phyloP scores from a whole-genome alignment of 805 yeast species.

The Phaffomyces thermotolerans region DNA sequence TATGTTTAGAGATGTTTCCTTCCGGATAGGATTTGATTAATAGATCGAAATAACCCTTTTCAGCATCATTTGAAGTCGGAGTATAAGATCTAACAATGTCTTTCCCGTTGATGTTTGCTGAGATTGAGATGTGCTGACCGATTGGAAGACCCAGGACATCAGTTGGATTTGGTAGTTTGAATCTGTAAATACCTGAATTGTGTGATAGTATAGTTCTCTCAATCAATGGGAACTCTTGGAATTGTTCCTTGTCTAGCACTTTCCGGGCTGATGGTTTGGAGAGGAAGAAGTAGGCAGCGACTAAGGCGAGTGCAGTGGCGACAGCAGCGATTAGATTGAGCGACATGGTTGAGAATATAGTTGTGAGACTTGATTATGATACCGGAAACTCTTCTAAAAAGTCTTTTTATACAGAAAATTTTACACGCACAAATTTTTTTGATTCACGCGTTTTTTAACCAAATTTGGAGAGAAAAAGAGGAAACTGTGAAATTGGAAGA shows the following conservation, averaged over 20 bases:
- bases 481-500: too few species aligned
- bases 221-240: constrained; percentile 73
- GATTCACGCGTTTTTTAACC: too few species aligned
- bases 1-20: constrained; percentile 75
- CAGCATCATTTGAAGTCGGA: constrained; percentile 76
- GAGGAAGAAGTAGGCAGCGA: constrained; percentile 8
- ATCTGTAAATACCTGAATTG: constrained; percentile 77
- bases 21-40: constrained; percentile 78
- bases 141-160: constrained; percentile 83
- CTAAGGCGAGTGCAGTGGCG: constrained; percentile 10
- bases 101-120: constrained; percentile 69
- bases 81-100: constrained; percentile 84
- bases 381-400: too few species aligned
- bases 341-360: not conserved
- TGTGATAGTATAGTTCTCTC: constrained; percentile 70
- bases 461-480: too few species aligned
- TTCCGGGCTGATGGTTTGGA: constrained; percentile 9
- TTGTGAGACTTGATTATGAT: too few species aligned
- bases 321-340: constrained; percentile 7
- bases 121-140: constrained; percentile 87
- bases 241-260: constrained; percentile 58
- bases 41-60: constrained; percentile 76
- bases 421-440: too few species aligned
- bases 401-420: too few species aligned
- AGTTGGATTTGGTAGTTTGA: constrained; percentile 67